Base-by-base conservation (phyloP, 768 basidiomycete genomes). In the Lactarius psammicola region DNA sequence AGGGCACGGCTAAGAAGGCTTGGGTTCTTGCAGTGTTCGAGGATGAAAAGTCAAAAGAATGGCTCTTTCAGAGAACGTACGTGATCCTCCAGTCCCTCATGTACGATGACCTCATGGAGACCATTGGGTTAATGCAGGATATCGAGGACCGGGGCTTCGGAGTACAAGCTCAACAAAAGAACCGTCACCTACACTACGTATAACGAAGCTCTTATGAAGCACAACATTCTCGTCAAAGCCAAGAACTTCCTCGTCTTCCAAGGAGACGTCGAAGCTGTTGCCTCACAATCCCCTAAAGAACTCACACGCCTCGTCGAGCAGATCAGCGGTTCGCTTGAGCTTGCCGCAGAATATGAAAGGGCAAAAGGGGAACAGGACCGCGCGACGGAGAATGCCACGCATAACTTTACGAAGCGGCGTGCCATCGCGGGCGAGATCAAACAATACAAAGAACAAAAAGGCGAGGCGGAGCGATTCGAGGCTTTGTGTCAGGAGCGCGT, bases 201-300 rank as follows among this genome's bases (percentile, higher is more conserved):
- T 80, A 97, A 97, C 66, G 81, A 87, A 6, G 90, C 92, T 15
- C 88, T 99, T 30, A 82, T 90, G 63, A 80, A 83, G 8, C 95
- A 97, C 73, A 97, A 98, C 72, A 93, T 99, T 72, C 90, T 98
- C 56, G 95, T 98, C 72, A 98, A 97, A 78, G 97, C 97, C 15
- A 98, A 98, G 80, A 98, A 98, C 79, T 99, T 98, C 73, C 88
- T 98, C 60, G 97, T 98, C 13, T 98, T 99, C 79, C 97, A 99
- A 74, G 97, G 97, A 59, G 97, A 98, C 74, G 97, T 99, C 36
- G 97, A 99, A 77, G 93, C 94, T 2, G 93, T 99, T 38, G 97
- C 97, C 0, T 92, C 92, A 2, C 97, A 99, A 71, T 94, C 92
- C 0, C 86, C 97, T 18, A 87, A 88, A 65, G 95, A 96, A 71